Conservation (phyloP, 2,329 filamentous ascomycete species). For the Aspergillus pseudoterreus region DNA sequence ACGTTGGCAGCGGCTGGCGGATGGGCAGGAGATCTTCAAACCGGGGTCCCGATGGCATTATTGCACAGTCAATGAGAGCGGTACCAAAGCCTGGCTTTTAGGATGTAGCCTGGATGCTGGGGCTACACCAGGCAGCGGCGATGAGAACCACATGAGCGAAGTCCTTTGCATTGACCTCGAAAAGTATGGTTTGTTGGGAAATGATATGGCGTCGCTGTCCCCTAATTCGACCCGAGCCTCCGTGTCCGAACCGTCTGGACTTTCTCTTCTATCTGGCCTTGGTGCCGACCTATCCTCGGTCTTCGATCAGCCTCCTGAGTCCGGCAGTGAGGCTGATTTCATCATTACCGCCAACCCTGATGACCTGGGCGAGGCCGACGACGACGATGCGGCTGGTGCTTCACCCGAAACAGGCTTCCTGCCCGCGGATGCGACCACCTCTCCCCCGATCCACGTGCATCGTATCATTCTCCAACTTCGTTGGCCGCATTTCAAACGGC, state of each 20-base stretch:
- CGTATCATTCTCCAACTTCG: constrained; percentile 89
- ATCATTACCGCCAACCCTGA: constrained; percentile 83
- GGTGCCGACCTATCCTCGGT: constrained; percentile 81
- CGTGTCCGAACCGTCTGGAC: constrained; percentile 52
- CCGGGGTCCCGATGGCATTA: constrained; percentile 96
- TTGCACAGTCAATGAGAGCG: constrained; percentile 90
- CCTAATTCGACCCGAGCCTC: constrained; percentile 45
- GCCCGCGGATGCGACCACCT: constrained; percentile 50
- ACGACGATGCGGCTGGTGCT: constrained; percentile 45
- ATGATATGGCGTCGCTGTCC: constrained; percentile 61
- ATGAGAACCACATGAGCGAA: constrained; percentile 91
- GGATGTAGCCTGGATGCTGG: constrained; percentile 76
- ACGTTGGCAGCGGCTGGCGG: constrained; percentile 91
- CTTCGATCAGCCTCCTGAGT: constrained; percentile 82
- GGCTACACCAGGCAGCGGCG: constrained; percentile 64
- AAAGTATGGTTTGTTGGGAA: constrained; percentile 85
- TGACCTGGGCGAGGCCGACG: constrained; percentile 53
- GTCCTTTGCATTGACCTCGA: constrained; percentile 91
- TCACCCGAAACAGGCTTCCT: constrained; percentile 31
- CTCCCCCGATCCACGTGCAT: constrained; percentile 87
- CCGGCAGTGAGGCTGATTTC: constrained; percentile 85
- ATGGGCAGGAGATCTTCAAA: constrained; percentile 90
- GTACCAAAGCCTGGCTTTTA: constrained; percentile 95
- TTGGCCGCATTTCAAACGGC: constrained; percentile 92
- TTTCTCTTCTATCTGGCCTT: constrained; percentile 58